Percentiles rank a stretch among this genome's conserved stretches.
Evolutionary conservation across 1,284 basidiomycete species (phyloP).

Genomic region (Psilocybe mexicana): DNA sequence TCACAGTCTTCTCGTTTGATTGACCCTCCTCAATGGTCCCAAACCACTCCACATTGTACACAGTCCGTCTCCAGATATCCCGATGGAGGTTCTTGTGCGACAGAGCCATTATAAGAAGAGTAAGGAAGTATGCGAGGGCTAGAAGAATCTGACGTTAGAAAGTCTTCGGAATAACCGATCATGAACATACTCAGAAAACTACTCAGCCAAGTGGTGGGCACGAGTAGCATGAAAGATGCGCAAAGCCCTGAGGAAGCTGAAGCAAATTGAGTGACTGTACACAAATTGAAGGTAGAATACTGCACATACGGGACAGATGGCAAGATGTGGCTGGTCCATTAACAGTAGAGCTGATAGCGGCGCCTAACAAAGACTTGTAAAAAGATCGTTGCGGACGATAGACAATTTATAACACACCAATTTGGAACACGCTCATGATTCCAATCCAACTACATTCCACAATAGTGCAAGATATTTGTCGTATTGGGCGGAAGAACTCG

Average conservation of each 20-base stretch:
- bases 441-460: slow-evolving; percentile 58
- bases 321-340: slow-evolving; percentile 41
- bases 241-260: slow-evolving; percentile 48
- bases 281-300: not conserved
- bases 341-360: slow-evolving; percentile 47
- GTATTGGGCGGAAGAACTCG: slow-evolving; percentile 37
- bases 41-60: slow-evolving; percentile 63
- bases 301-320: slow-evolving; percentile 35
- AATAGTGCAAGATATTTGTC: slow-evolving; percentile 42
- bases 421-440: slow-evolving; percentile 46
- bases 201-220: slow-evolving; percentile 56
- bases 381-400: not conserved
- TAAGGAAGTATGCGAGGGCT: slow-evolving; percentile 60
- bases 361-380: slow-evolving; percentile 32
- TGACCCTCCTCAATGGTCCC: slow-evolving; percentile 16
- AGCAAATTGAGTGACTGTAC: not conserved
- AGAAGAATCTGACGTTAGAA: slow-evolving; percentile 10
- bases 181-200: slow-evolving; percentile 48
- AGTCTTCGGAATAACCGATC: not conserved
- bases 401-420: slow-evolving; percentile 37
- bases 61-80: slow-evolving; percentile 50
- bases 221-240: slow-evolving; percentile 52
- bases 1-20: slow-evolving; percentile 14
- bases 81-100: slow-evolving; percentile 43
- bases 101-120: slow-evolving; percentile 45